phyloP scores from a whole-genome alignment of 257 asterid species.

The Nicotiana tomentosiformis region DNA sequence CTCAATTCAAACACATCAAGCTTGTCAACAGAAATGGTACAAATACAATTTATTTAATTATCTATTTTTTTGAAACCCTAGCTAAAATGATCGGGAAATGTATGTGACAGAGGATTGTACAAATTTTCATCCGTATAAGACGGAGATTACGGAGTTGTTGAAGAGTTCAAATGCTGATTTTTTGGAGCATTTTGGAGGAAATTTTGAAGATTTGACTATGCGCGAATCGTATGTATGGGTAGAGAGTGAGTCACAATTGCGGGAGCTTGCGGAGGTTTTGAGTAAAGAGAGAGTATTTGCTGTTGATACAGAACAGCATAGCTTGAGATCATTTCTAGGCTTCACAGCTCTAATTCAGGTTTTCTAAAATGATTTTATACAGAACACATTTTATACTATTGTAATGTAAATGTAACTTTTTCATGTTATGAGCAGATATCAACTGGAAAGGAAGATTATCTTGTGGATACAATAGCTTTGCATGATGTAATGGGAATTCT shows the following conservation, averaged over 20 bases:
- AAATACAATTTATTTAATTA: neutral
- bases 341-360: conserved; percentile 94
- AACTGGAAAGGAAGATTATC: conserved; percentile 55
- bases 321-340: conserved; percentile 83
- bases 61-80: neutral
- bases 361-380: neutral
- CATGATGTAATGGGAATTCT: conserved; percentile 85
- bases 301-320: conserved; percentile 93
- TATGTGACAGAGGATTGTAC: conserved; percentile 36
- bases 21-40: conserved; percentile 35
- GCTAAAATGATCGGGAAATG: neutral
- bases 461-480: conserved; percentile 71
- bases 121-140: conserved; percentile 73
- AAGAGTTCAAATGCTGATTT: conserved; percentile 43
- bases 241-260: conserved; percentile 47
- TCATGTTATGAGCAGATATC: conserved; percentile 51
- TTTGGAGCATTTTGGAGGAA: conserved; percentile 40
- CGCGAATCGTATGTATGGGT: conserved; percentile 54
- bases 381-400: neutral
- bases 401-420: neutral
- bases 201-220: conserved; percentile 35
- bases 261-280: conserved; percentile 56
- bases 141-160: conserved; percentile 48
- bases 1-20: conserved; percentile 74
- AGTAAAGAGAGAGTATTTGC: conserved; percentile 65